Percentiles rank a stretch among this genome's conserved stretches.
phyloP scores from a whole-genome alignment of 78 protist genomes.

The Guillardia theta region DNA sequence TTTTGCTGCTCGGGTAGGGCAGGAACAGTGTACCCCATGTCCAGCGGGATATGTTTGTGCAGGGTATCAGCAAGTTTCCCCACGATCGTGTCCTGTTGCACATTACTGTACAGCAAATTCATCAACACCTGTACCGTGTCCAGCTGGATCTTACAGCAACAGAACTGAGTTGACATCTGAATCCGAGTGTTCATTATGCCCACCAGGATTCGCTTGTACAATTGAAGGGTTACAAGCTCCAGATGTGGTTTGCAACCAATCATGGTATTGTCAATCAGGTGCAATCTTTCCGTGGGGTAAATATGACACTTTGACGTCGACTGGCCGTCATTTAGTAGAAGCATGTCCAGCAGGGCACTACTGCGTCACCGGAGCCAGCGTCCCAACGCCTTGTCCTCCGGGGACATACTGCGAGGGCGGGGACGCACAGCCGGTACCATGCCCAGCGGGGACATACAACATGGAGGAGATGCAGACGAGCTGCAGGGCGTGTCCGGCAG shows the following conservation, averaged over 20 bases:
- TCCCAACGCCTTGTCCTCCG: slow-evolving; percentile 46
- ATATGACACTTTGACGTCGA: background rate
- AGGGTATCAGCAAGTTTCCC: background rate
- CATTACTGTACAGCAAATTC: background rate
- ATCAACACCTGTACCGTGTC: background rate
- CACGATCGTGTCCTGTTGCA: background rate
- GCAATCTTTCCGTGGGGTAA: background rate
- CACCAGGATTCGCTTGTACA: slow-evolving; percentile 34
- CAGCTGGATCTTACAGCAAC: slow-evolving; percentile 4
- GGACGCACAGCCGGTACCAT: background rate
- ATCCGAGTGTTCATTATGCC: background rate
- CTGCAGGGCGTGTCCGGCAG: slow-evolving; percentile 15
- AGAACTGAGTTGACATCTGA: background rate
- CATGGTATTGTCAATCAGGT: slow-evolving; percentile 26
- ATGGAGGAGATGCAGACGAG: background rate
- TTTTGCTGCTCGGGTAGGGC: background rate
- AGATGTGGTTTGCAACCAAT: slow-evolving; percentile 18
- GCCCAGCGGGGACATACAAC: slow-evolving; percentile 1
- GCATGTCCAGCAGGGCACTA: slow-evolving; percentile 53
- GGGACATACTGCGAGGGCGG: slow-evolving; percentile 52
- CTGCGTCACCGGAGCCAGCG: slow-evolving; percentile 60
- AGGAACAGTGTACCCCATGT: background rate
- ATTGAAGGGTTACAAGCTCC: background rate
- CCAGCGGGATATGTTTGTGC: background rate
- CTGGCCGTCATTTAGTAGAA: background rate